Conservation (phyloP, 805 yeast species). For the Wickerhamiella occidentalis region DNA sequence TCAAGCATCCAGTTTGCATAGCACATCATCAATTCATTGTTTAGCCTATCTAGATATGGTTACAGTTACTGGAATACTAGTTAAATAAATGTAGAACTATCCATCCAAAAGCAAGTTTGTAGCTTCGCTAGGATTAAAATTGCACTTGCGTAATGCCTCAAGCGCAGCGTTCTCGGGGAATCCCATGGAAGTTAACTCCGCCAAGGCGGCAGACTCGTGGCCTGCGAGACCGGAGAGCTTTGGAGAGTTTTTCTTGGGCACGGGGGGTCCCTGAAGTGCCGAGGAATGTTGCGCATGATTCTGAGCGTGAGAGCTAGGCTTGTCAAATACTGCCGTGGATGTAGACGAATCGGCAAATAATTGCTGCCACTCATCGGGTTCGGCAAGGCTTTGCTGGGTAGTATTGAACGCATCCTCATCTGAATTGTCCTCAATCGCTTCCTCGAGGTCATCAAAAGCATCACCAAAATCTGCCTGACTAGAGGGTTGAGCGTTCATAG, state of each 20-base stretch:
- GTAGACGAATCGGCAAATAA: conserved; percentile 58
- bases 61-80: background rate
- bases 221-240: background rate
- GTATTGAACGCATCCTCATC: background rate
- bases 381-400: conserved; percentile 16
- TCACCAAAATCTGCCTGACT: conserved; percentile 24
- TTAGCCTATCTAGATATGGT: too few relatives aligned
- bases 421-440: conserved; percentile 27
- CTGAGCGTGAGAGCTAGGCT: background rate
- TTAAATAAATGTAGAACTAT: background rate
- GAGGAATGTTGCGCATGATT: background rate
- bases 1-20: too few relatives aligned
- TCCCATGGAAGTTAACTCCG: conserved; percentile 84
- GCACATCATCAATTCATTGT: too few relatives aligned
- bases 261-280: background rate
- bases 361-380: conserved; percentile 81
- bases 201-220: conserved; percentile 41
- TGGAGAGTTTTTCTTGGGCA: background rate
- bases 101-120: conserved; percentile 66
- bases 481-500: conserved; percentile 13
- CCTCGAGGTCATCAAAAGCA: conserved; percentile 29
- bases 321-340: conserved; percentile 15
- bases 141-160: conserved; percentile 53
- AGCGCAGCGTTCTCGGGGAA: conserved; percentile 54
- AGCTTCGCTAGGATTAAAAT: conserved; percentile 77